Evolutionary conservation across 805 yeast genomes (phyloP).

Genomic region (Lachancea sp.): DNA sequence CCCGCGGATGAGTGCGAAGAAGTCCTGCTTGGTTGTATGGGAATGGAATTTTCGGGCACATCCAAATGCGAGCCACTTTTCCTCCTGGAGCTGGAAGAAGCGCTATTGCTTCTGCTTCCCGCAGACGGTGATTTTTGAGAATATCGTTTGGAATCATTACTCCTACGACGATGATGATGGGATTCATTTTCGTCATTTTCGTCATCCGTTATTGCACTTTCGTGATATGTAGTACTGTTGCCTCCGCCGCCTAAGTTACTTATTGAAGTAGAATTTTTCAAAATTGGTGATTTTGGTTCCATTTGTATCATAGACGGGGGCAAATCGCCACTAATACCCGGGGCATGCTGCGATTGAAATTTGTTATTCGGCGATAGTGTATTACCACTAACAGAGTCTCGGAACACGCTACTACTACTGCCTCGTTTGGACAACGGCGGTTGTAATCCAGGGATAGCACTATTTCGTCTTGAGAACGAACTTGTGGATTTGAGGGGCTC

Average conservation of each 20-base stretch:
- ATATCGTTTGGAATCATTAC: constrained; percentile 8
- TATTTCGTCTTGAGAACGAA: constrained; percentile 8
- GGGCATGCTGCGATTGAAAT: neutral
- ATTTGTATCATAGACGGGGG: constrained; percentile 67
- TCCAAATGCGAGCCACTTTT: constrained; percentile 9
- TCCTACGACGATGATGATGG: constrained; percentile 10
- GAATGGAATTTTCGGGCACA: constrained; percentile 7
- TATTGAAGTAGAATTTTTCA: constrained; percentile 35
- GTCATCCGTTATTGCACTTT: constrained; percentile 29
- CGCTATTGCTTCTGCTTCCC: constrained; percentile 12
- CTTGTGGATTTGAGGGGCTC: constrained; percentile 4
- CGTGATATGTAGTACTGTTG: constrained; percentile 19
- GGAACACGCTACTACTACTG: constrained; percentile 7
- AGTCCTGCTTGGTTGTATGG: constrained; percentile 11
- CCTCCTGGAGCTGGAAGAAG: constrained; percentile 9
- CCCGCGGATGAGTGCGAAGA: constrained; percentile 27
- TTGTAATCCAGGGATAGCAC: constrained; percentile 1
- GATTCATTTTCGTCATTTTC: constrained; percentile 22
- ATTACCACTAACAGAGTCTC: constrained; percentile 5
- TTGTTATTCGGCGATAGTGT: no score
- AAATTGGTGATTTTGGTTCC: constrained; percentile 69
- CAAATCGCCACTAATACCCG: constrained; percentile 35
- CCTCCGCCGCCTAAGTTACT: constrained; percentile 5
- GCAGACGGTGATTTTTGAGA: constrained; percentile 21
- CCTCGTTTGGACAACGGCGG: constrained; percentile 13